Base-by-base conservation (phyloP, 805 yeast genomes). In the Ogataea thermomethanolica region DNA sequence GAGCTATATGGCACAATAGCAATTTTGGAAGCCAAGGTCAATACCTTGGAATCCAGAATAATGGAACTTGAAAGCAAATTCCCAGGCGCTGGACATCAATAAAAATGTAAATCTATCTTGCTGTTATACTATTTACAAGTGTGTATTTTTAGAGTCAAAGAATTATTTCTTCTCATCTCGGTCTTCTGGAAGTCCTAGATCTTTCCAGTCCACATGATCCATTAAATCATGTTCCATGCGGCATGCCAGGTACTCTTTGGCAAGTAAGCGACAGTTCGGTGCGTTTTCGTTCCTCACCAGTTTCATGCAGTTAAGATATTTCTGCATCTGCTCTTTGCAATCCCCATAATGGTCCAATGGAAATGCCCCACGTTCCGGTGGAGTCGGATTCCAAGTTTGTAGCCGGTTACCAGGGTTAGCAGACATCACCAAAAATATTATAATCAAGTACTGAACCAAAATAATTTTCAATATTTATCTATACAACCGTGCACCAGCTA, bases 331-430 rank as follows among this genome's bases (percentile, higher is more conserved):
- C 15, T 70, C 69, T 15, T 79, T 77, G 58, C 98, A 91, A 49
- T 93, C 98, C 7, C 81, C 82, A 45, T 64, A 69, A 56, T 91
- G 99, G 56, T 91, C 99, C 32, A 91, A 67, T 0, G 98, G 99
- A 62, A 91, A 91, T 0, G 98, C 87, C 0, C 99, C 99, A 50
- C 96, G 69, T 50, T 91, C 96, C 2, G 99, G 99, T 15, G 99
- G 96, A 0, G 91, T 83, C 8, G 97, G 96, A 10, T 78, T 70
- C 70, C 83, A 73, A 29, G 71, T 65, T 29, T 64, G 59, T 34
- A 71, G 51, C 11, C 73, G 57, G 43, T 70, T 70, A 25, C 79
- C 79, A 29, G 72, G 73, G 43, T 67, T 68, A 3, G 69, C 73
- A 24, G 66, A 61, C 66, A 62, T 63, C 12, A 7, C n/a, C 15